phyloP scores from a whole-genome alignment of 352 stramenopile species.

The Phytopythium helicoides region DNA sequence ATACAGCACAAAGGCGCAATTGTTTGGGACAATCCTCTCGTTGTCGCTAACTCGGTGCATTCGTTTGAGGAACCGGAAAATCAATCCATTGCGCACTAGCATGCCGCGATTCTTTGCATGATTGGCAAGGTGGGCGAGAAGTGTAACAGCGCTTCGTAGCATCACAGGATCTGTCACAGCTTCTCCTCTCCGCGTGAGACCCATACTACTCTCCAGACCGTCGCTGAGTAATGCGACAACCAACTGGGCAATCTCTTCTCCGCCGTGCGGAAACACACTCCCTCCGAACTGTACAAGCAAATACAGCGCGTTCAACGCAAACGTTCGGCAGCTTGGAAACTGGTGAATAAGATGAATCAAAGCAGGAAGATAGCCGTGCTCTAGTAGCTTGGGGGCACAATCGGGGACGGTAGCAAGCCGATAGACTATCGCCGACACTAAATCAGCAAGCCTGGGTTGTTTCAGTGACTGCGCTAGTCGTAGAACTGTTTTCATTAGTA shows the following conservation, averaged over 20 bases:
- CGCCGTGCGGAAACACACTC: slow-evolving; percentile 61
- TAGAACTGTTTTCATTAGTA: slow-evolving; percentile 38
- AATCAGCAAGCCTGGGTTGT: slow-evolving; percentile 39
- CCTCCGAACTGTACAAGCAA: slow-evolving; percentile 38
- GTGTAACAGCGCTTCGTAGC: slow-evolving; percentile 46
- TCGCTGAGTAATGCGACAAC: slow-evolving; percentile 34
- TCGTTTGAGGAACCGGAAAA: slow-evolving; percentile 57
- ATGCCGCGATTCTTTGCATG: slow-evolving; percentile 51
- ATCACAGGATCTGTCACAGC: slow-evolving; percentile 18
- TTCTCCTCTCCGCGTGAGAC: background rate
- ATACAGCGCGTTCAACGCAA: slow-evolving; percentile 59
- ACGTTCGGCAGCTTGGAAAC: slow-evolving; percentile 35
- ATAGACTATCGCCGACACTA: slow-evolving; percentile 59
- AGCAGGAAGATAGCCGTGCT: slow-evolving; percentile 39
- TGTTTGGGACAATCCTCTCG: slow-evolving; percentile 58
- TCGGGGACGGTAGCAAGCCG: slow-evolving; percentile 23
- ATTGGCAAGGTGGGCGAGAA: slow-evolving; percentile 60
- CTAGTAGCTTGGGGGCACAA: slow-evolving; percentile 27
- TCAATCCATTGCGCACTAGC: slow-evolving; percentile 47
- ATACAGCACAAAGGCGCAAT: slow-evolving; percentile 71
- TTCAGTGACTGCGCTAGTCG: slow-evolving; percentile 22
- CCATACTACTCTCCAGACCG: slow-evolving; percentile 18
- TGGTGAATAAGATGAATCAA: slow-evolving; percentile 48
- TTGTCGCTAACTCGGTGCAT: slow-evolving; percentile 38
- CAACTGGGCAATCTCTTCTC: slow-evolving; percentile 49